Evolutionary conservation across 768 basidiomycete genomes (phyloP).

Genomic region (Boletus insuetus): DNA sequence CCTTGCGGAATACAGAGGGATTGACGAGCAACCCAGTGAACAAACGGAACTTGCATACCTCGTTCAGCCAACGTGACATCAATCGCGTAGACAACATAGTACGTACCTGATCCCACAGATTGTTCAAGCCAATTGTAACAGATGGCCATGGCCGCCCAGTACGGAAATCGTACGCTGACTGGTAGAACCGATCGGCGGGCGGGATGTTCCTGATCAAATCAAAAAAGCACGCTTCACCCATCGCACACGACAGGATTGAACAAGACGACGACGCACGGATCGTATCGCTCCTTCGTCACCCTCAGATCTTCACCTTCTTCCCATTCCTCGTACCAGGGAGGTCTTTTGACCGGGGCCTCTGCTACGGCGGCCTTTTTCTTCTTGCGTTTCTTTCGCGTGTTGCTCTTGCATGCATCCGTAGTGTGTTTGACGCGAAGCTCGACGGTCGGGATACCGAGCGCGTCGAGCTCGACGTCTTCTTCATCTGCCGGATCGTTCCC

Average conservation of each 20-base stretch:
- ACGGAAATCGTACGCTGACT: conserved; percentile 59
- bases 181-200: conserved; percentile 53
- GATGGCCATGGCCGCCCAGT: conserved; percentile 39
- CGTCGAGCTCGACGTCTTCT: conserved; percentile 62
- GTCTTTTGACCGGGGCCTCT: conserved; percentile 23
- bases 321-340: conserved; percentile 74
- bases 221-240: not conserved
- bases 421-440: conserved; percentile 49
- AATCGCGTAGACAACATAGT: conserved; percentile 1
- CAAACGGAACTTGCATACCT: conserved; percentile 49
- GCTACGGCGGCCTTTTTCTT: conserved; percentile 28
- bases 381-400: conserved; percentile 51
- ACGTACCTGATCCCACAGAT: conserved; percentile 65
- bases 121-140: conserved; percentile 29
- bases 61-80: conserved; percentile 3
- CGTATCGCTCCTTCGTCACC: conserved; percentile 38
- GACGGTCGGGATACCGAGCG: conserved; percentile 65
- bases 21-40: conserved; percentile 57
- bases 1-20: conserved; percentile 37
- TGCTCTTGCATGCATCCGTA: conserved; percentile 56
- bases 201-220: conserved; percentile 37
- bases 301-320: conserved; percentile 54
- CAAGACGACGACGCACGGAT: conserved; percentile 42
- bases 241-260: not conserved
- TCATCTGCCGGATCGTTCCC: conserved; percentile 32